Evolutionary conservation across 257 asterid genomes (phyloP).

Genomic region (Solanum dulcamara): DNA sequence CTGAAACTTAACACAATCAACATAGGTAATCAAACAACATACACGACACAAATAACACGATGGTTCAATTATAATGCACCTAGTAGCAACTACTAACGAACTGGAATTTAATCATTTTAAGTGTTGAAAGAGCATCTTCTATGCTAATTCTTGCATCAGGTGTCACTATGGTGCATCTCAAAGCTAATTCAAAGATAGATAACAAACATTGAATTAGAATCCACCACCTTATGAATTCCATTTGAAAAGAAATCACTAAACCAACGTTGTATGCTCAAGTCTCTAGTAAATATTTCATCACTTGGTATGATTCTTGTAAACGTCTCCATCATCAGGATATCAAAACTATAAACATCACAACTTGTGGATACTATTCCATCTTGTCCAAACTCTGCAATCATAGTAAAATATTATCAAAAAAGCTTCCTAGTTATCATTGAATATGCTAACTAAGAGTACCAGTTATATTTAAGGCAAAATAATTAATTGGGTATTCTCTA

Average conservation of each 20-base stretch:
- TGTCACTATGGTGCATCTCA: background rate
- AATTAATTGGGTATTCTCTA: background rate
- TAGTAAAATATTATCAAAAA: background rate
- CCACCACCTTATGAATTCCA: background rate
- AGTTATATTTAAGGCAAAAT: background rate
- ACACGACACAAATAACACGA: background rate
- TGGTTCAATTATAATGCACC: background rate
- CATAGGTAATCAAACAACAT: background rate
- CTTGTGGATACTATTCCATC: background rate
- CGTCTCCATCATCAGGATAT: background rate
- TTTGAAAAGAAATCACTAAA: background rate
- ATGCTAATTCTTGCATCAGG: background rate
- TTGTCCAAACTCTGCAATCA: background rate
- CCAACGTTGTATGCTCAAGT: background rate
- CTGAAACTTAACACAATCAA: slow-evolving; percentile 22
- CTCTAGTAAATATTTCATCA: background rate
- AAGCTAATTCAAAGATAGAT: background rate
- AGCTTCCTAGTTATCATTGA: background rate
- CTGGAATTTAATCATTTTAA: background rate
- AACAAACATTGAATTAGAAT: background rate
- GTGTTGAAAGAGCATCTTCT: background rate
- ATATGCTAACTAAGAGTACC: background rate
- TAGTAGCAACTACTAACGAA: background rate
- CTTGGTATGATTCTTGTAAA: background rate
- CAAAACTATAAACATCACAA: background rate